Base-by-base conservation (phyloP, 345 rosid species). In the Psidium friedrichsthalianum region DNA sequence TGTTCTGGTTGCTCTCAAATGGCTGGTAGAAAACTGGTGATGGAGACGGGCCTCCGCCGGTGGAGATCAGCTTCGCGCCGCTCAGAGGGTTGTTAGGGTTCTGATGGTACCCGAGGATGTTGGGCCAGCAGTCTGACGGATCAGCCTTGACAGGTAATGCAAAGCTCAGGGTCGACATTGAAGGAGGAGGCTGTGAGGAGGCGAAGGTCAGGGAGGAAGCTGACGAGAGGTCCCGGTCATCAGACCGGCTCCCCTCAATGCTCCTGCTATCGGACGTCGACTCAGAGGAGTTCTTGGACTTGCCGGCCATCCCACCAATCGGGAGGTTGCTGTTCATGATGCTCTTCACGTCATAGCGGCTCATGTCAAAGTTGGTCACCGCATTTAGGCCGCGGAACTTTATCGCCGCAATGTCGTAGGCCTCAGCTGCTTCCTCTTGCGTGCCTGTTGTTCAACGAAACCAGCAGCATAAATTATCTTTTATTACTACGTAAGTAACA, bases 341-440 rank as follows among this genome's bases (percentile, higher is more conserved):
- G 85, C 94, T 95, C 86, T 95, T 94, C n/a, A 95, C 95, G 22
- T 97, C 97, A 84, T 97, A 97, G 10, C 98, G 98, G 88, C 95
- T 94, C 90, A 97, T 97, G 88, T 95, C 98, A 24, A 97, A 95
- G 88, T 97, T 97, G 55, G 99, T 95, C 42, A 97, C 98, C 0
- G 98, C 99, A 85, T 95, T 95, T 49, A 93, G 87, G 36, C 99
- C 99, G 8, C 99, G 90, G 87, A 97, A 95, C 86, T 97, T 97
- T 85, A 97, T 97, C 53, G 99, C 99, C 0, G 99, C 99, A 61
- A 97, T 95, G 90, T 97, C 99, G 44, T 97, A 97, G 15, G 99
- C 99, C 89, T 97, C 99, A 0, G 99, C 98, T 25, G 99, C 99
- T 88, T 97, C 99, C 83, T 97, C 99, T 85, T 97, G 98, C 6